A percentile compares a stretch with the other conserved stretches of the same genome.
phyloP scores from a whole-genome alignment of 495 filamentous ascomycete genomes.

The Tetracladium setigerum region DNA sequence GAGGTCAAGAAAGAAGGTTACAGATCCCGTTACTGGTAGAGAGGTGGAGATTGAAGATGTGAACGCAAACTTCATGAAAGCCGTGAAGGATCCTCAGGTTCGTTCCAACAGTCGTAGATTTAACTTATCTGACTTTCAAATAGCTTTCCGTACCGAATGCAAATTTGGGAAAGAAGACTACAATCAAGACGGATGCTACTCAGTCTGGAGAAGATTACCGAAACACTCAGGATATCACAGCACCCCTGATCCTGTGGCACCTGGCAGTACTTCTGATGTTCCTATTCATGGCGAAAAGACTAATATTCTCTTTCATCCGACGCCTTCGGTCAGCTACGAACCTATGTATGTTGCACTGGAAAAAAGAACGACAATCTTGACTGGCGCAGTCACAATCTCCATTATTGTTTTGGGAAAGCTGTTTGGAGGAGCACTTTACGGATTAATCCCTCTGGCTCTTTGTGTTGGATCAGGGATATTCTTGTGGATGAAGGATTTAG shows the following conservation, averaged over 20 bases:
- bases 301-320: constrained; percentile 92
- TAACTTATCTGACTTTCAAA: neutral
- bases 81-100: constrained; percentile 62
- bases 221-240: constrained; percentile 78
- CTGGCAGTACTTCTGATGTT: constrained; percentile 79
- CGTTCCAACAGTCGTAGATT: constrained; percentile 5
- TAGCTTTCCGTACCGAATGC: constrained; percentile 83
- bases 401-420: constrained; percentile 72
- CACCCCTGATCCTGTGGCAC: constrained; percentile 81
- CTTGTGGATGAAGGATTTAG: constrained; percentile 82
- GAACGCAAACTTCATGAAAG: constrained; percentile 57
- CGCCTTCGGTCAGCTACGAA: constrained; percentile 76
- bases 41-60: constrained; percentile 86
- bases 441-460: constrained; percentile 60
- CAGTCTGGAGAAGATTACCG: constrained; percentile 65
- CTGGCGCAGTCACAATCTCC: constrained; percentile 56
- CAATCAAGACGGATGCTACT: constrained; percentile 35
- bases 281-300: constrained; percentile 95
- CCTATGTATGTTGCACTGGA: constrained; percentile 77
- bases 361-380: constrained; percentile 57
- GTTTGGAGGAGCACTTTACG: constrained; percentile 70
- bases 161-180: constrained; percentile 69
- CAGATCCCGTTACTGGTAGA: constrained; percentile 79
- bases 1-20: constrained; percentile 56
- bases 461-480: constrained; percentile 69